A percentile compares a stretch with the other conserved stretches of the same genome.
These are phyloP conservation scores for Auriscalpium microsporum DNA, from an alignment of 768 basidiomycete genomes.

Conservation along the genomic window DNA sequence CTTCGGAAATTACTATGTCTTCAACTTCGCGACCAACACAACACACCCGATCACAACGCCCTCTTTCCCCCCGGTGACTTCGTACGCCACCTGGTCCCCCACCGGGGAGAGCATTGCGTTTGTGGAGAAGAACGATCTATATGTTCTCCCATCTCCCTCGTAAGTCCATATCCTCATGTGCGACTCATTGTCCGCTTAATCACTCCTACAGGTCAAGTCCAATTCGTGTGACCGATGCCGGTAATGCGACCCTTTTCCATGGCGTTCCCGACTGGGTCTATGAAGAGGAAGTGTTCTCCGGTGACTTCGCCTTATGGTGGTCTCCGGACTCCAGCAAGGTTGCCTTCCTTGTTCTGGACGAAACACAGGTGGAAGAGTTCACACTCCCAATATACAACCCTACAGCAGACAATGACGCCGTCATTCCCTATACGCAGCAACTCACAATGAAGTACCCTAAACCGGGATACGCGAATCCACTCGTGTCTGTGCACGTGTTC, in stretches of 20 bases:
- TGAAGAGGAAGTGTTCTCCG: conserved; percentile 81
- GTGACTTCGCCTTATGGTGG: conserved; percentile 83
- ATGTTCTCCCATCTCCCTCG: conserved; percentile 62
- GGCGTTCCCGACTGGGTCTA: conserved; percentile 98
- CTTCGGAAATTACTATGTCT: conserved; percentile 90
- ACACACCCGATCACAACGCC: conserved; percentile 70
- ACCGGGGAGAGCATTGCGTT: conserved; percentile 78
- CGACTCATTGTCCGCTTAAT: conserved; percentile 1
- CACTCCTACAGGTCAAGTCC: conserved; percentile 27
- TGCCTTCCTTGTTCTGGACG: conserved; percentile 84
- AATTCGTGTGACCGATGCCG: conserved; percentile 74
- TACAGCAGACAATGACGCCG: conserved; percentile 53
- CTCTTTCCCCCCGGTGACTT: conserved; percentile 57
- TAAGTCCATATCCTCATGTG: conserved; percentile 26
- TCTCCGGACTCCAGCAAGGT: conserved; percentile 68
- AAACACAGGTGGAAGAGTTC: conserved; percentile 80
- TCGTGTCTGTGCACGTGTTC: conserved; percentile 78
- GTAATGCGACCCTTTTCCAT: conserved; percentile 80
- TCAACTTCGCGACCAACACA: conserved; percentile 56
- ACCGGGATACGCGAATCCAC: conserved; percentile 83
- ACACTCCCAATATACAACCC: conserved; percentile 91
- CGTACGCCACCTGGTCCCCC: conserved; percentile 86
- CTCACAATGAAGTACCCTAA: conserved; percentile 77
- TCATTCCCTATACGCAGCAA: conserved; percentile 68
- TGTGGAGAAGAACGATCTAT: conserved; percentile 84